A percentile compares a stretch with the other conserved stretches of the same genome.
Conservation (phyloP, 495 filamentous ascomycete species). For the Aspergillus kassunensis region DNA sequence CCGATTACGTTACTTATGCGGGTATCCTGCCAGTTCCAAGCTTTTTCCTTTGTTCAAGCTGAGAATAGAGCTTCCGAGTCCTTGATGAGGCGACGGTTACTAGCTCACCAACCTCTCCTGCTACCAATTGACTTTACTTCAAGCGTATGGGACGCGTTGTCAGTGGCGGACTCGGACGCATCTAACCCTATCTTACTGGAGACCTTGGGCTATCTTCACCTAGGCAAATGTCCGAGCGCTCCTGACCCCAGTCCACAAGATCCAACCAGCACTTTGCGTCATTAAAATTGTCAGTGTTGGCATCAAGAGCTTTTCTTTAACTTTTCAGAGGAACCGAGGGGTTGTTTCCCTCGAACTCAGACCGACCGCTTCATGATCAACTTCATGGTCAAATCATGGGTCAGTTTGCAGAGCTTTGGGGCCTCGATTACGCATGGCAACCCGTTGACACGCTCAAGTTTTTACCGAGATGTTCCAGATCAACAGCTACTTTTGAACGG, state of each 20-base stretch:
- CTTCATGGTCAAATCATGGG: too few species aligned
- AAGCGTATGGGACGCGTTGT: not conserved
- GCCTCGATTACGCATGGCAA: too few species aligned
- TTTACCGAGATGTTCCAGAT: not conserved
- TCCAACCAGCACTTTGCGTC: not conserved
- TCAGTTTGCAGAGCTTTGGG: too few species aligned
- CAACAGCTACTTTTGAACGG: not conserved
- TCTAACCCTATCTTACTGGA: constrained; percentile 5
- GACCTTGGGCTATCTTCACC: not conserved
- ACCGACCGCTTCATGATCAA: too few species aligned
- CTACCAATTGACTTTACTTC: too few species aligned
- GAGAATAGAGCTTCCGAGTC: not conserved
- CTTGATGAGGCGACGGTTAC: not conserved
- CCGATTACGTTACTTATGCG: too few species aligned
- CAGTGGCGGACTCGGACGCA: not conserved
- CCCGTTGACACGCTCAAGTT: too few species aligned
- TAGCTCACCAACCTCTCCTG: not conserved
- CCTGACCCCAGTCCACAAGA: not conserved
- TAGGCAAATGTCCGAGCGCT: not conserved
- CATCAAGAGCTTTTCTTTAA: too few species aligned
- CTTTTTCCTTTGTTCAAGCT: not conserved
- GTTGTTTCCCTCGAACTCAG: too few species aligned
- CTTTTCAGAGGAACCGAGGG: too few species aligned
- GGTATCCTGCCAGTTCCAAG: not conserved
- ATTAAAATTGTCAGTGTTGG: too few species aligned